A percentile compares a stretch with the other conserved stretches of the same genome.
phyloP scores from a whole-genome alignment of 176 grass and related monocot genomes.

The Thinopyrum elongatum region DNA sequence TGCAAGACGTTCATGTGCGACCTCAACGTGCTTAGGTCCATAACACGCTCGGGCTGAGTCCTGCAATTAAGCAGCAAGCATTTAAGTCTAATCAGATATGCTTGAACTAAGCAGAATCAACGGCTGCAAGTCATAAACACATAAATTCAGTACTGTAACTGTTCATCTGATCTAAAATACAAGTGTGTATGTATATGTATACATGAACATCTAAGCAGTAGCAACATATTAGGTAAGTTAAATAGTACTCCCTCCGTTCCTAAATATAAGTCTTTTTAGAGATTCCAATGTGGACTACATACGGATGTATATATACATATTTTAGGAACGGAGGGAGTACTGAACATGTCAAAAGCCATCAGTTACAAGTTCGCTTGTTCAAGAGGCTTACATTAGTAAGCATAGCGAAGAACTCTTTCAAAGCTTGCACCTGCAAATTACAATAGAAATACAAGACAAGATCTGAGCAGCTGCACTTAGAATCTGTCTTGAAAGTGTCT shows the following conservation, averaged over 20 bases:
- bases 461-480: background rate
- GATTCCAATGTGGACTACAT: too few relatives aligned
- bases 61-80: slow-evolving; percentile 49
- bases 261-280: too few relatives aligned
- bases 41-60: slow-evolving; percentile 93
- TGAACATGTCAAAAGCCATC: slow-evolving; percentile 13
- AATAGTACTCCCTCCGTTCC: background rate
- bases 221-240: background rate
- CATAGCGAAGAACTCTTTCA: slow-evolving; percentile 94
- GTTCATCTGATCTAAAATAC: background rate
- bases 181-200: background rate
- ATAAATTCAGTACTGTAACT: background rate
- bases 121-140: background rate
- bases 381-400: slow-evolving; percentile 76
- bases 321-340: background rate
- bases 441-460: slow-evolving; percentile 19
- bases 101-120: slow-evolving; percentile 8
- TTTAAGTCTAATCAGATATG: slow-evolving; percentile 13
- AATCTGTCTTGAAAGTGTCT: background rate
- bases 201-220: slow-evolving; percentile 4
- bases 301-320: too few relatives aligned
- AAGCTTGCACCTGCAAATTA: slow-evolving; percentile 66
- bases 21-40: slow-evolving; percentile 87
- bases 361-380: slow-evolving; percentile 12
- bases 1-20: slow-evolving; percentile 75